Percentiles rank a stretch among this genome's conserved stretches.
phyloP scores from a whole-genome alignment of 2,329 filamentous ascomycete species.

The Diaporthe citrichinensis region DNA sequence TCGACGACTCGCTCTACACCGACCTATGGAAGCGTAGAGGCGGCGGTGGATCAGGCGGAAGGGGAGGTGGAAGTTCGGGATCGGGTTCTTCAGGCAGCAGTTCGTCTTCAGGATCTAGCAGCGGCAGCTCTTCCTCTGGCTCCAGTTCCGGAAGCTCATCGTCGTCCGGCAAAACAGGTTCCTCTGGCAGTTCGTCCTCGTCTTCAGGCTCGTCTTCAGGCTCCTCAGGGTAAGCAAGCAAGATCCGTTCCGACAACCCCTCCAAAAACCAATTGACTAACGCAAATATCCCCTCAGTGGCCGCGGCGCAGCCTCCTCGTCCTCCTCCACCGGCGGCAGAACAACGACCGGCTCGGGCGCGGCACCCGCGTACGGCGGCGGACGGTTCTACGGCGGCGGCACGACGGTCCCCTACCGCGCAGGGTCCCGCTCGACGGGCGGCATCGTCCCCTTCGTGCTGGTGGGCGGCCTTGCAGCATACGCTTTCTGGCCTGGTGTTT shows the following conservation, averaged over 20 bases:
- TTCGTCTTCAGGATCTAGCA: conserved; percentile 41
- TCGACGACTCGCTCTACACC: conserved; percentile 46
- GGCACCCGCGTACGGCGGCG: conserved; percentile 71
- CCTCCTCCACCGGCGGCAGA: conserved; percentile 62
- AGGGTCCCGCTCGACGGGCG: conserved; percentile 64
- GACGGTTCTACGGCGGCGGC: conserved; percentile 77
- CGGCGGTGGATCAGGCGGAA: conserved; percentile 68
- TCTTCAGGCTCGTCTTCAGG: background rate
- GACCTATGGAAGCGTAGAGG: conserved; percentile 73
- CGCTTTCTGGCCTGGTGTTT: conserved; percentile 74
- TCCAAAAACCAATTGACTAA: background rate
- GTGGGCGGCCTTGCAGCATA: conserved; percentile 60
- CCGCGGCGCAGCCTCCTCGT: conserved; percentile 49
- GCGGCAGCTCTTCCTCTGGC: conserved; percentile 31
- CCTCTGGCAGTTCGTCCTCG: conserved; percentile 27
- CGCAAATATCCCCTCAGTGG: conserved; percentile 7
- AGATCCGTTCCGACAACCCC: background rate
- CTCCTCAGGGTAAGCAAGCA: conserved; percentile 16
- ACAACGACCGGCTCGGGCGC: conserved; percentile 72
- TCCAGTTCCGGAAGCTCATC: conserved; percentile 49
- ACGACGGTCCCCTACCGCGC: conserved; percentile 71
- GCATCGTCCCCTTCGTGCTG: conserved; percentile 67
- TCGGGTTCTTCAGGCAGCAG: conserved; percentile 44
- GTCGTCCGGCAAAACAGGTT: conserved; percentile 43
- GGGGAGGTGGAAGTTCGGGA: conserved; percentile 53